Evolutionary conservation across 208 protist species (phyloP).

Genomic region (Trypanosoma vivax): DNA sequence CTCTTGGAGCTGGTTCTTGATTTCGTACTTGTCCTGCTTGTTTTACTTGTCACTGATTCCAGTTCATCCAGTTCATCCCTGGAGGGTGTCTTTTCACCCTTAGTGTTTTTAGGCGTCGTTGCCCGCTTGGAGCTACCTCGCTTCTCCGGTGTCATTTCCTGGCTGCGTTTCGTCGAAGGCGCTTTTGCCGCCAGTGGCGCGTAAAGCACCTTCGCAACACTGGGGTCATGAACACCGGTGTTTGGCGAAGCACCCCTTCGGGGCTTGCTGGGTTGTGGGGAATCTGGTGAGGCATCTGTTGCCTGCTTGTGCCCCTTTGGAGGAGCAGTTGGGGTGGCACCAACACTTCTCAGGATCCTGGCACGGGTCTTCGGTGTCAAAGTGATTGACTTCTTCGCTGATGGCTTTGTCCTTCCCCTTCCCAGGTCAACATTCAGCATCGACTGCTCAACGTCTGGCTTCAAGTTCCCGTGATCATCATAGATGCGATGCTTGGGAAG

Average conservation of each 20-base stretch:
- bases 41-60: too few relatives aligned
- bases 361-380: constrained; percentile 25
- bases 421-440: not conserved
- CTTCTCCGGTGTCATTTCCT: constrained; percentile 4
- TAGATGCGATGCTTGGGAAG: constrained; percentile 78
- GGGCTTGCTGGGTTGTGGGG: too few relatives aligned
- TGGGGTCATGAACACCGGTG: too few relatives aligned
- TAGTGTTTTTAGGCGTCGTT: not conserved
- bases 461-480: constrained; percentile 66
- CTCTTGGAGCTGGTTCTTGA: too few relatives aligned
- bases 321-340: constrained; percentile 7
- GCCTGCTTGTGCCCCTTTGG: not conserved
- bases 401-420: constrained; percentile 9
- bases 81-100: too few relatives aligned
- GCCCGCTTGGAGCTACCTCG: not conserved
- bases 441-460: constrained; percentile 12
- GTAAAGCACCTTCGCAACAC: too few relatives aligned
- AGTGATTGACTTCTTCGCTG: constrained; percentile 12
- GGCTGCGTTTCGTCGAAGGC: too few relatives aligned
- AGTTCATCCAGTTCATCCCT: too few relatives aligned
- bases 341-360: constrained; percentile 7
- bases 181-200: too few relatives aligned
- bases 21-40: too few relatives aligned
- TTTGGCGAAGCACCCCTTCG: too few relatives aligned
- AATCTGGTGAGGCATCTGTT: not conserved